These are phyloP conservation scores for Bruguiera parviflora DNA, from an alignment of 345 rosid genomes.

Conservation along the genomic window DNA sequence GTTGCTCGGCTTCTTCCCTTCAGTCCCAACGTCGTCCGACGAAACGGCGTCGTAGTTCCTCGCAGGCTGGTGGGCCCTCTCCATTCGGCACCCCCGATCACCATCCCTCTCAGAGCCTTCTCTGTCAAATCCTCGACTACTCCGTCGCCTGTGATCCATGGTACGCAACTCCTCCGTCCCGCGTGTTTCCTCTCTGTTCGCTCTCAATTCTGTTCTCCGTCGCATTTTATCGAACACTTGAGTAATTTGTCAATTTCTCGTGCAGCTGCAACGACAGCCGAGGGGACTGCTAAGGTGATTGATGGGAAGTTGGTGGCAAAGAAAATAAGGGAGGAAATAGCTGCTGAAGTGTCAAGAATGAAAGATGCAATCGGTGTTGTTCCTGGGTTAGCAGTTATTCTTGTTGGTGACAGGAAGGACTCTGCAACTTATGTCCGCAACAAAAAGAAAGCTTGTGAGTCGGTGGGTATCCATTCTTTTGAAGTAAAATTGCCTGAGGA, in stretches of 20 bases:
- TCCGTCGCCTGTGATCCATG: slow-evolving; percentile 1
- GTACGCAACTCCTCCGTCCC: not conserved
- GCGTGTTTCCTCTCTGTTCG: not conserved
- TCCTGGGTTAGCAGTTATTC: slow-evolving; percentile 82
- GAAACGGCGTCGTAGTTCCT: slow-evolving; percentile 8
- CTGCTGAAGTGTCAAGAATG: slow-evolving; percentile 62
- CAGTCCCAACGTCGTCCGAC: slow-evolving; percentile 15
- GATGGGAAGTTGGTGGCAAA: slow-evolving; percentile 76
- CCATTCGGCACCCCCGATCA: not conserved
- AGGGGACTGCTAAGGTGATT: slow-evolving; percentile 52
- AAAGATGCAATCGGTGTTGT: slow-evolving; percentile 64
- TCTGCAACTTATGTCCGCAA: slow-evolving; percentile 80
- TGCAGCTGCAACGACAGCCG: slow-evolving; percentile 35
- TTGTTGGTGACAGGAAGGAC: slow-evolving; percentile 78
- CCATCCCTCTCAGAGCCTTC: slow-evolving; percentile 5
- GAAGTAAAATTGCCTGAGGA: slow-evolving; percentile 59
- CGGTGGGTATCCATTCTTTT: slow-evolving; percentile 70
- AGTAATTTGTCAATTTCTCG: not conserved
- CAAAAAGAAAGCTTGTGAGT: slow-evolving; percentile 84
- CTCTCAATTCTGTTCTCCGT: not conserved
- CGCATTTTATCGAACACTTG: slow-evolving; percentile 9
- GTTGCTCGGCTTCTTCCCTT: slow-evolving; percentile 36
- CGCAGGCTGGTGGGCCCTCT: slow-evolving; percentile 31
- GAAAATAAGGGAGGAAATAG: slow-evolving; percentile 64
- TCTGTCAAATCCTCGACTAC: not conserved